These are phyloP conservation scores for Crithidia expoeki DNA, from an alignment of 208 protist genomes.

Conservation along the genomic window DNA sequence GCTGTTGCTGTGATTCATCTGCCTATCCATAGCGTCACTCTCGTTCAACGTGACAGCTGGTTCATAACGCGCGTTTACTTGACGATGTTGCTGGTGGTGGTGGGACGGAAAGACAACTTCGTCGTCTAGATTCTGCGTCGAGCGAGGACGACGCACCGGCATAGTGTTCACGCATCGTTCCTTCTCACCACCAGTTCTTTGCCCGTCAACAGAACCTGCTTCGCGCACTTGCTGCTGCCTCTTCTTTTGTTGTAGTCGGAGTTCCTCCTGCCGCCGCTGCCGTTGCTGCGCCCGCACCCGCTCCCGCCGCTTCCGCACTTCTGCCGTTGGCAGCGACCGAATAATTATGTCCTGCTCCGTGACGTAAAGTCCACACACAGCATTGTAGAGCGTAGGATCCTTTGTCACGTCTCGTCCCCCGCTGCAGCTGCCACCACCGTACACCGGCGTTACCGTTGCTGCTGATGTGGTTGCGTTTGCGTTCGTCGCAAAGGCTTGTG, in stretches of 20 bases:
- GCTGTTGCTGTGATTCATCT: neutral
- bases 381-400: constrained; percentile 36
- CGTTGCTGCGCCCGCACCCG: constrained; percentile 9
- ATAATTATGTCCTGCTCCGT: constrained; percentile 42
- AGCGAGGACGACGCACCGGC: too few species aligned
- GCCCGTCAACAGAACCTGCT: too few species aligned
- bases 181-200: too few species aligned
- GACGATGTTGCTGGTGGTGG: too few species aligned
- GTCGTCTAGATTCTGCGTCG: too few species aligned
- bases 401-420: constrained; percentile 18
- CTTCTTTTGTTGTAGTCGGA: neutral
- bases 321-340: constrained; percentile 28
- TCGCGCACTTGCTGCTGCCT: constrained; percentile 10
- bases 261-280: constrained; percentile 1
- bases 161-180: too few species aligned
- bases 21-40: too few species aligned
- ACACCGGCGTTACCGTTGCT: neutral
- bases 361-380: constrained; percentile 38
- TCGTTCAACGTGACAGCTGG: too few species aligned
- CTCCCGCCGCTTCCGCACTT: constrained; percentile 7
- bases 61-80: too few species aligned
- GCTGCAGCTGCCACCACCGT: neutral
- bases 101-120: too few species aligned
- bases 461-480: neutral
- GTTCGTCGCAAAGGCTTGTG: neutral